These are phyloP conservation scores for Anethum foeniculum DNA, from an alignment of 140 eudicot genomes.

Conservation along the genomic window DNA sequence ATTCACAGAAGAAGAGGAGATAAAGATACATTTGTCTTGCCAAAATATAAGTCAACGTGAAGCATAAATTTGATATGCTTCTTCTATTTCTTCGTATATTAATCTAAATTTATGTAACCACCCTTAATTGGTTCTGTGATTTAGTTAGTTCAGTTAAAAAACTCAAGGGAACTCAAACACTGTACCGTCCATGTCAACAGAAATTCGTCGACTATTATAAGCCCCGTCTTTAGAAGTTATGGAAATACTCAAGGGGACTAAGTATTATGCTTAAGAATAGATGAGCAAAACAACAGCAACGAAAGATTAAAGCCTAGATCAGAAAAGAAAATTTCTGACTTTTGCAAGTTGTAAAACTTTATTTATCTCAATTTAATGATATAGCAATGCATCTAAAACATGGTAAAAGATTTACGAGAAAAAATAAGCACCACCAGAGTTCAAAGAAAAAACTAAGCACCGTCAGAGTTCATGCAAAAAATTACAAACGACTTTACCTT, in stretches of 20 bases:
- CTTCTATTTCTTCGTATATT: not conserved
- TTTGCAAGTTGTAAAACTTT: not conserved
- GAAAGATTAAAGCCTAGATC: not conserved
- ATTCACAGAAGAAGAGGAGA: not conserved
- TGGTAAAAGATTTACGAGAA: not conserved
- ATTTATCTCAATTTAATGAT: not conserved
- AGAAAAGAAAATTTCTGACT: not conserved
- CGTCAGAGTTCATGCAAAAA: not conserved
- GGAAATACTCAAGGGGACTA: not conserved
- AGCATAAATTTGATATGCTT: not conserved
- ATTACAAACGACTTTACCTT: conserved; percentile 35
- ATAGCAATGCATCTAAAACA: not conserved
- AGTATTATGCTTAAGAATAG: not conserved
- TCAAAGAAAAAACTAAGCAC: not conserved
- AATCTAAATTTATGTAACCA: not conserved
- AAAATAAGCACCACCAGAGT: not conserved
- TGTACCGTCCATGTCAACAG: not conserved
- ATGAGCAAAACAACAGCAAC: not conserved
- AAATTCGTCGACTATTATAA: not conserved
- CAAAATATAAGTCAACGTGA: not conserved
- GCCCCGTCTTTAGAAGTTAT: not conserved
- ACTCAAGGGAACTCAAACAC: not conserved
- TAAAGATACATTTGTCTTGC: not conserved
- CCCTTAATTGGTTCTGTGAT: not conserved
- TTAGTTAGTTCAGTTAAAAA: not conserved